phyloP scores from a whole-genome alignment of 108 stramenopile species.

The Skeletonema marinoi region DNA sequence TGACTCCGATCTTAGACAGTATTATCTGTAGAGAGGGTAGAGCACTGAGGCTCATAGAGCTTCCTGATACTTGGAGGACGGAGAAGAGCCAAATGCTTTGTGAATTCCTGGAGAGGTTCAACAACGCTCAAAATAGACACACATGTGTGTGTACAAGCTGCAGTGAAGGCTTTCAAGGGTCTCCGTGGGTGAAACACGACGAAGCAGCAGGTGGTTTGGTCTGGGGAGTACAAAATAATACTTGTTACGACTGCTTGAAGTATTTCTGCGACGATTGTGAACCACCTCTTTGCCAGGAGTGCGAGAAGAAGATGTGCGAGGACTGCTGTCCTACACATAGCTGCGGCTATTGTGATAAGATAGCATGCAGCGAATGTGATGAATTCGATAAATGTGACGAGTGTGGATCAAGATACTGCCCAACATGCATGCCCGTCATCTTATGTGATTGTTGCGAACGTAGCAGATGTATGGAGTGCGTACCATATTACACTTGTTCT shows the following conservation, averaged over 20 bases:
- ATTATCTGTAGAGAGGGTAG: conserved; percentile 11
- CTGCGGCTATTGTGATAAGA: not conserved
- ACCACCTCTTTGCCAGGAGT: not conserved
- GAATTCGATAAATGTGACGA: not conserved
- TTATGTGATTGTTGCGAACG: conserved; percentile 3
- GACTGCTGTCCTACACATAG: not conserved
- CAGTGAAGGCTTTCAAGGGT: not conserved
- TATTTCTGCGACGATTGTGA: conserved; percentile 2
- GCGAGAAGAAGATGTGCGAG: not conserved
- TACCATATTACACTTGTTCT: not conserved
- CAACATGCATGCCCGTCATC: not conserved
- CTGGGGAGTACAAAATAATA: conserved; percentile 8
- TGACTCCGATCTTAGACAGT: conserved; percentile 20
- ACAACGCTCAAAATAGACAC: not conserved
- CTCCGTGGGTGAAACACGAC: not conserved
- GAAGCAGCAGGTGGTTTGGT: not conserved
- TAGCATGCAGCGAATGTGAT: not conserved
- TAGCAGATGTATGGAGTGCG: conserved; percentile 10
- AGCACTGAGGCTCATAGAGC: conserved; percentile 8
- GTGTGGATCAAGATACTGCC: not conserved
- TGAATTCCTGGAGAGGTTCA: conserved; percentile 7
- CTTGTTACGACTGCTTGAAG: conserved; percentile 12
- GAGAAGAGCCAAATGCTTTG: not conserved
- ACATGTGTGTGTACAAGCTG: not conserved
- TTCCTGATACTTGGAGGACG: conserved; percentile 13